Evolutionary conservation across 2,329 filamentous ascomycete genomes (phyloP).

Genomic region (Trichoderma oligosporum): DNA sequence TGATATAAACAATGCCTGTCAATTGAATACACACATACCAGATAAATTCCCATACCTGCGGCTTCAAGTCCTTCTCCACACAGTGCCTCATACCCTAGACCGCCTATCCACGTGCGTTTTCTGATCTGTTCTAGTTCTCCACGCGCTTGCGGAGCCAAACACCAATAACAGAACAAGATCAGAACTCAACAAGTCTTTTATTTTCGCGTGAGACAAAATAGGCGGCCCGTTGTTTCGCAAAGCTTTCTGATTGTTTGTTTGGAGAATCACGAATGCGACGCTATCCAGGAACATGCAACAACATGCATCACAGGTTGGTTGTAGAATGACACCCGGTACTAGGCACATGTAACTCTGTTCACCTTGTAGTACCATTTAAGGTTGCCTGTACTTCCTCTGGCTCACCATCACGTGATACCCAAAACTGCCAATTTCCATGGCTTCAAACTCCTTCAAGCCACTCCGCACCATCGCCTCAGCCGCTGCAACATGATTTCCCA

Average conservation of each 20-base stretch:
- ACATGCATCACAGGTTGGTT: background rate
- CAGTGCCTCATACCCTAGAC: background rate
- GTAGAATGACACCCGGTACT: background rate
- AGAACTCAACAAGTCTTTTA: background rate
- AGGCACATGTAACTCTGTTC: background rate
- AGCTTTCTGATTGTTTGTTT: background rate
- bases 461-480: too few species aligned
- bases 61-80: background rate
- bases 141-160: background rate
- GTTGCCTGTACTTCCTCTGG: too few species aligned
- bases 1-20: too few species aligned
- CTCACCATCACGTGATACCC: too few species aligned
- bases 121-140: background rate
- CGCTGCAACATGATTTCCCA: too few species aligned
- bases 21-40: too few species aligned
- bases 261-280: background rate
- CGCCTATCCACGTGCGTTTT: background rate
- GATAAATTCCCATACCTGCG: too few species aligned
- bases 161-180: background rate
- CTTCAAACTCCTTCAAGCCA: too few species aligned
- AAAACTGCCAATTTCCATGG: too few species aligned
- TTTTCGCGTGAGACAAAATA: background rate
- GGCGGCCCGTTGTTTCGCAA: conserved; percentile 4
- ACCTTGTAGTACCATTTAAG: too few species aligned
- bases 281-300: background rate